These are phyloP conservation scores for Casuarina equisetifolia DNA, from an alignment of 306 rosid species.

Conservation along the genomic window DNA sequence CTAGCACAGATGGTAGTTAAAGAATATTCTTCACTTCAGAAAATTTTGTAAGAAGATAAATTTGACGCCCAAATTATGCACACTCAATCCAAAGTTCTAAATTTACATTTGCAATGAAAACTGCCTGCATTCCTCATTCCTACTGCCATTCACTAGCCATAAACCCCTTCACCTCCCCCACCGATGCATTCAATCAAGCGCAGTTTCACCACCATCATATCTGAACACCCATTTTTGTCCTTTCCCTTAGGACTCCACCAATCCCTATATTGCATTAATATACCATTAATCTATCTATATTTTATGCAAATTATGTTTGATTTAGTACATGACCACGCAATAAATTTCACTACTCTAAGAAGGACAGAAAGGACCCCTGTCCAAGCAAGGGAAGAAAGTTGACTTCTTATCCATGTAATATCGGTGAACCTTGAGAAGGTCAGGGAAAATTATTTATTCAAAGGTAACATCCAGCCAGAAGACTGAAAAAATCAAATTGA, in stretches of 20 bases:
- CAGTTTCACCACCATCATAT: neutral
- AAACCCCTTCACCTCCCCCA: neutral
- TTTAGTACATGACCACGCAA: neutral
- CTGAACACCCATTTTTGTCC: neutral
- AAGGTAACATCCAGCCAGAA: neutral
- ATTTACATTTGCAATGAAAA: neutral
- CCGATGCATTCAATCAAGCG: neutral
- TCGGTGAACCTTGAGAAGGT: neutral
- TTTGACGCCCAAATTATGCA: neutral
- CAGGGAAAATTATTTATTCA: neutral
- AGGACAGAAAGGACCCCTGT: neutral
- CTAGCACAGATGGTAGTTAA: neutral
- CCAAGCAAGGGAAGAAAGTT: neutral
- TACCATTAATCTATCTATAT: neutral
- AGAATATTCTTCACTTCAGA: neutral
- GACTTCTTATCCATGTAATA: neutral
- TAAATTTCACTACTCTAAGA: neutral
- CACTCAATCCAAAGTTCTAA: neutral
- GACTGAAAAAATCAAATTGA: neutral
- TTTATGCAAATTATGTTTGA: neutral
- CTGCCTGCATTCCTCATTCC: neutral
- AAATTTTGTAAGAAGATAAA: neutral
- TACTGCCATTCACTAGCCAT: neutral
- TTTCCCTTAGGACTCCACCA: neutral
- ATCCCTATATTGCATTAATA: neutral